Base-by-base conservation (phyloP, 2,329 filamentous ascomycete species). In the Podosphaera aphanis region DNA sequence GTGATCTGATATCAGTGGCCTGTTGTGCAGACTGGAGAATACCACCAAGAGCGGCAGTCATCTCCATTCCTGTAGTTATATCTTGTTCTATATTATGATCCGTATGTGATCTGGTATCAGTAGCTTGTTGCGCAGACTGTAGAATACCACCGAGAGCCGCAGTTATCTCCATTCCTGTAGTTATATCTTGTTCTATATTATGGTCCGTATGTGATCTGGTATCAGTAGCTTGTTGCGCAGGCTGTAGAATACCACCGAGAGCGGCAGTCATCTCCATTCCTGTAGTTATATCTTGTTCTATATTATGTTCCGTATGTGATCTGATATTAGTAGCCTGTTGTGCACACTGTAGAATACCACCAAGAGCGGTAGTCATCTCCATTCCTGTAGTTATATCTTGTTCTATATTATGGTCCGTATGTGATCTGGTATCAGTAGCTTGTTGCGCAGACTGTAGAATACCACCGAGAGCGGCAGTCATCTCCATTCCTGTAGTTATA, bases 111-210 rank as follows among this genome's bases (percentile, higher is more conserved):
- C 25, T 29, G 25, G 11, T 11, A 6, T 29, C 6, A 1, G 1
- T 1, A 1, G 25, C 25, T 29, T 29, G 33, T 67, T 66, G 31
- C 63, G 60, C 41, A 50, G 59, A 50, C 1, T 60, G 55, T 19
- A 60, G 55, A 38, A 77, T 75, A 16, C 64, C 65, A 11, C 73
- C 73, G 23, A 75, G 55, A 0, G 64, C 70, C 25, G 66, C 59
- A 1, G 73, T 77, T 62, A 82, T 77, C 43, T 83, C 77, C 75
- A 80, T 77, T 2, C 33, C 69, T 63, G 53, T 46, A 6, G 55
- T 58, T 44, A 57, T 66, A 47, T 66, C 67, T 29, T 29, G 25
- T 11, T 29, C 25, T 1, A 11, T 6, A 3, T 66, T 64, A 47
- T 66, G 60, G 23, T 62, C 36, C 25, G 25, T 6, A 5, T 29